Evolutionary conservation across 2,329 filamentous ascomycete species (phyloP).

Genomic region (Ceratocystis cubensis): DNA sequence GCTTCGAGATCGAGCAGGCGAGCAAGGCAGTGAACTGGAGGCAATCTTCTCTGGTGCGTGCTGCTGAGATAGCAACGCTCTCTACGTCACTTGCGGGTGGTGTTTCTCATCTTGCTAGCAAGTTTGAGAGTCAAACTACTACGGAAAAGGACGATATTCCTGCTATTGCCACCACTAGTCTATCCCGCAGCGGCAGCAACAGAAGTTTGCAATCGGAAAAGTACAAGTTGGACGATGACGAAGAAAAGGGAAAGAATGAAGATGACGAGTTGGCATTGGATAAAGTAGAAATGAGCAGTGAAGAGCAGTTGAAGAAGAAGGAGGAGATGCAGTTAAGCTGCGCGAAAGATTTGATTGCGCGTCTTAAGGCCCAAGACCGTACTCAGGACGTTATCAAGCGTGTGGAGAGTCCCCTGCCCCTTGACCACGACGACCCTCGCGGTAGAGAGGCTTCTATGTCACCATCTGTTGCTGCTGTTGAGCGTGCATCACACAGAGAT

Average conservation of each 20-base stretch:
- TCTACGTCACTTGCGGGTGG: conserved; percentile 26
- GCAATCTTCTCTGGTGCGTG: conserved; percentile 14
- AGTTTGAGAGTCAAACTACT: conserved; percentile 25
- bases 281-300: conserved; percentile 22
- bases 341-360: conserved; percentile 17
- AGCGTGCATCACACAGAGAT: neutral
- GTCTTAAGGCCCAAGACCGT: conserved; percentile 16
- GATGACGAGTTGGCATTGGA: neutral
- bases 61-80: conserved; percentile 23
- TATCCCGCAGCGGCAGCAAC: conserved; percentile 5
- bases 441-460: conserved; percentile 17
- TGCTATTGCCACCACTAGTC: neutral
- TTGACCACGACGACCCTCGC: conserved; percentile 14
- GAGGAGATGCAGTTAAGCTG: conserved; percentile 20
- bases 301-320: conserved; percentile 21
- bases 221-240: neutral
- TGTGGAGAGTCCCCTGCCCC: conserved; percentile 8
- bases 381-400: conserved; percentile 14
- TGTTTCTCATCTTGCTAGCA: conserved; percentile 29
- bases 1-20: conserved; percentile 17
- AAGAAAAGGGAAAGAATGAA: neutral
- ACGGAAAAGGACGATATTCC: neutral
- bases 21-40: conserved; percentile 12
- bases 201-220: conserved; percentile 11
- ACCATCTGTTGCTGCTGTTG: neutral